phyloP scores from a whole-genome alignment of 805 yeast species.

The Candida sithepensis region DNA sequence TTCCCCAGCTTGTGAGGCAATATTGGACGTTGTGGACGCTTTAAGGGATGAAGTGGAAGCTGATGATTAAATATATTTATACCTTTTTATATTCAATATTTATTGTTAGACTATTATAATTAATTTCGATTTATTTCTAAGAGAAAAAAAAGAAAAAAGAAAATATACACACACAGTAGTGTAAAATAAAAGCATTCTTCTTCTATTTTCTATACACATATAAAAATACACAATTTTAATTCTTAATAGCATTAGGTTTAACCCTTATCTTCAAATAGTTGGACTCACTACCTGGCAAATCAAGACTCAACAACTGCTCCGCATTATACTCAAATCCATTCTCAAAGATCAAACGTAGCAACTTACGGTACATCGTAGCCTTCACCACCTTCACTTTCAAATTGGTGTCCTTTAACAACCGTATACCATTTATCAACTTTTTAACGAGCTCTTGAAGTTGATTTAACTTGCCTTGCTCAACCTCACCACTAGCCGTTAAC shows the following conservation, averaged over 20 bases:
- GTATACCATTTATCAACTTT: conserved; percentile 43
- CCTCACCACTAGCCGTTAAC: conserved; percentile 10
- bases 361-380: conserved; percentile 47
- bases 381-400: conserved; percentile 45
- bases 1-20: conserved; percentile 88
- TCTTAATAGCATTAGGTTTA: not conserved
- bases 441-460: conserved; percentile 29
- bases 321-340: conserved; percentile 25
- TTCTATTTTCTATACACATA: too few species aligned
- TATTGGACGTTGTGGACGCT: conserved; percentile 75
- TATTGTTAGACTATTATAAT: not conserved
- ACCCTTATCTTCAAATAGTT: conserved; percentile 32
- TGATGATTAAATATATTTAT: not conserved
- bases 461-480: not conserved
- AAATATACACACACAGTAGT: too few species aligned
- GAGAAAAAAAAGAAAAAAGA: too few species aligned
- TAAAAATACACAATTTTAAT: not conserved
- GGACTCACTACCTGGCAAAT: conserved; percentile 44
- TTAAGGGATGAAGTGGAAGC: conserved; percentile 44
- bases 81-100: not conserved
- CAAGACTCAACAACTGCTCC: conserved; percentile 35
- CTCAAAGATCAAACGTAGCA: conserved; percentile 40
- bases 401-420: conserved; percentile 35
- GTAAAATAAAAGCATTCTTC: too few species aligned
- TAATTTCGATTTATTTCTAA: too few species aligned